Evolutionary conservation across 1,139 yeast genomes (phyloP), one percentile per base, ranked within the genome.

Genomic region (Barnettozyma hawaiiensis): DNA sequence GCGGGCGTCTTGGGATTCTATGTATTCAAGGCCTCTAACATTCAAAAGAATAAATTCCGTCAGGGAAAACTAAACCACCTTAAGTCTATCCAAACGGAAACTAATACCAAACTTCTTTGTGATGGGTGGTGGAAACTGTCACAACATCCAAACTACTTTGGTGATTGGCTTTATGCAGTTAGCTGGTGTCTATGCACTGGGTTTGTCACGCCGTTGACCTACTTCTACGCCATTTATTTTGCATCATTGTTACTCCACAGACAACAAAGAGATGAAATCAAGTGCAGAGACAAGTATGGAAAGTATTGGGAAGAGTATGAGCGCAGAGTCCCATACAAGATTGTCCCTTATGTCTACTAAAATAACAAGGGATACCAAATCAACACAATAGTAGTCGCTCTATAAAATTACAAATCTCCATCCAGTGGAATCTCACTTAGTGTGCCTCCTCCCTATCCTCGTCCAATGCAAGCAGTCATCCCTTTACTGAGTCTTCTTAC

Each of bases 41-140:
- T 76, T 53, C 94, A 92, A 62, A 92, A 92, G 66, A 81, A 90
- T 16, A 75, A 77, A 29, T 92, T 92, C 69, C 82, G 85, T 63
- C 78, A 76, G 51, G 96, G 95, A 10, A 76, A 82, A 57, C 71
- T 89, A 44, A 63, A 74, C 44, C 73, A 81, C 44, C 66, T 85
- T 59, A 75, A 78, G 54, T 81, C 78, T 48, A 83, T 92, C 47
- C 67, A 75, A 49, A 84, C 97, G 1, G 69, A 73, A 26, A 78
- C 85, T 12, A 96, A 96, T 1, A 83, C 96, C 31, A 84, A 77
- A 57, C 73, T 92, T 50, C 69, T 92, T 42, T 75, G 80, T 45
- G 94, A 87, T 55, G 97, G 97, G 2, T 92, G 98, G 98, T 92
- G 98, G 98, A 85, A 85, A 4, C 64, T 71, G 32, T 81, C 96